These are phyloP conservation scores for Rosa lucieae DNA, from an alignment of 306 rosid species.

Conservation along the genomic window DNA sequence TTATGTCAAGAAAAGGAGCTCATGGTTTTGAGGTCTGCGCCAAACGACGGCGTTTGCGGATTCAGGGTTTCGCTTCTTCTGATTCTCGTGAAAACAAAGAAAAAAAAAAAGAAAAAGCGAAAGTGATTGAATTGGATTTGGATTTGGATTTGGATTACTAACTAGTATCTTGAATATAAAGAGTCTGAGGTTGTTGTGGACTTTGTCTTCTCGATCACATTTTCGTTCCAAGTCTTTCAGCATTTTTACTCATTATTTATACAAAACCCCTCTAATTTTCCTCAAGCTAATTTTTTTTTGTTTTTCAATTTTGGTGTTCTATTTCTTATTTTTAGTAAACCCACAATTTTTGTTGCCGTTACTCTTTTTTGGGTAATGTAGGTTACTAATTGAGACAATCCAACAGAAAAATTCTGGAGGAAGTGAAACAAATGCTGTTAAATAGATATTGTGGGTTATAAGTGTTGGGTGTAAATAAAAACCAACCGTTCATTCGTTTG, in stretches of 20 bases:
- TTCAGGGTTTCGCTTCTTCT: neutral
- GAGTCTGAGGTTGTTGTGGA: conserved; percentile 13
- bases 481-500: neutral
- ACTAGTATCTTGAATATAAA: neutral
- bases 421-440: neutral
- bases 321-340: neutral
- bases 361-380: neutral
- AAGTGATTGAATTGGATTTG: neutral
- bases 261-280: neutral
- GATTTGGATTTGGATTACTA: neutral
- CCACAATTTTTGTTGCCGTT: neutral
- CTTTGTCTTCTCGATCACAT: neutral
- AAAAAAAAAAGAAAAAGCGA: neutral
- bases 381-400: no score
- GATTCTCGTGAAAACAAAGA: neutral
- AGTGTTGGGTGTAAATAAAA: neutral
- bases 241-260: neutral
- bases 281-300: neutral
- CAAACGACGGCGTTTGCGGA: conserved; percentile 3
- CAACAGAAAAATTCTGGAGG: neutral
- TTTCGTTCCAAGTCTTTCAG: no score
- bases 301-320: neutral
- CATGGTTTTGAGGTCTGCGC: neutral
- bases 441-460: neutral
- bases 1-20: neutral